A percentile compares a stretch with the other conserved stretches of the same genome.
Evolutionary conservation across 176 grass and related monocot species (phyloP).

Genomic region (Aegilops umbellulata): DNA sequence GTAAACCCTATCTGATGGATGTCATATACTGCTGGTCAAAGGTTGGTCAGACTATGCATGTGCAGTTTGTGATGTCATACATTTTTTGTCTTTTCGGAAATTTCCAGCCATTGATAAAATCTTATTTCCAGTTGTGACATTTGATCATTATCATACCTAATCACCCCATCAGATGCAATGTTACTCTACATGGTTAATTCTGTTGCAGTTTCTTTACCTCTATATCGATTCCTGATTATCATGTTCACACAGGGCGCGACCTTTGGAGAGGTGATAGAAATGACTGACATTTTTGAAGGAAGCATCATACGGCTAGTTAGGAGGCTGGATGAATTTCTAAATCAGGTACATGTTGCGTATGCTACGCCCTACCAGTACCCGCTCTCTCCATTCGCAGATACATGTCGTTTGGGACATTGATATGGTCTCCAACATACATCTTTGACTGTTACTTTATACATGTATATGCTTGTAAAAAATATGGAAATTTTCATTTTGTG

Average conservation of each 20-base stretch:
- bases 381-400: not conserved
- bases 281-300: slow-evolving; percentile 98
- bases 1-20: slow-evolving; percentile 90
- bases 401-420: not conserved
- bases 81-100: not conserved
- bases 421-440: not conserved
- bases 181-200: not conserved
- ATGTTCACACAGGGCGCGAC: slow-evolving; percentile 58
- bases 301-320: slow-evolving; percentile 89
- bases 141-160: not conserved
- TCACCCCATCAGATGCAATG: not conserved
- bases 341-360: slow-evolving; percentile 49
- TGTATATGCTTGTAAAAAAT: too few relatives aligned
- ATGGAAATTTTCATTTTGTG: too few relatives aligned
- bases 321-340: slow-evolving; percentile 96
- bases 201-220: not conserved
- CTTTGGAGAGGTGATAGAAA: slow-evolving; percentile 96
- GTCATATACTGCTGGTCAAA: slow-evolving; percentile 99
- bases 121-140: not conserved
- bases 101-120: not conserved
- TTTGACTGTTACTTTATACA: too few relatives aligned
- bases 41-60: slow-evolving; percentile 44
- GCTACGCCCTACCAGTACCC: not conserved
- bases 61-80: not conserved
- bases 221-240: slow-evolving; percentile 2